Base-by-base conservation (phyloP, 2,329 filamentous ascomycete species). In the Botryosphaeria dothidea region DNA sequence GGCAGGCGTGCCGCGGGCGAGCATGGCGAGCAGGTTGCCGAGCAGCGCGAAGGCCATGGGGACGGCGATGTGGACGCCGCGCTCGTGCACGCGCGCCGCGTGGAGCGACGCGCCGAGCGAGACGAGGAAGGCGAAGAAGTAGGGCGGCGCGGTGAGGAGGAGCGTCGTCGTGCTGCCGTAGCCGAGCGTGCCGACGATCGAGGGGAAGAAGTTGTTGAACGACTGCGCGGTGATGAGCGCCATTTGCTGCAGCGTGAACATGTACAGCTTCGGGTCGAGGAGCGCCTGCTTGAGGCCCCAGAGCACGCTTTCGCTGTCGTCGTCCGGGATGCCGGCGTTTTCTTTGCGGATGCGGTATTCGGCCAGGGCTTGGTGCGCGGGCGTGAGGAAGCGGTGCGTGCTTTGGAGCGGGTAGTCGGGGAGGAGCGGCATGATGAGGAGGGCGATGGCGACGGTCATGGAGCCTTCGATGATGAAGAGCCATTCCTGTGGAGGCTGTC, bases 151-250 rank as follows among this genome's bases (percentile, higher is more conserved):
- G 1, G 73, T 75, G 3, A 76, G 65, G 11, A 76, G 71, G 4
- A 76, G 73, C 0, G 79, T 78, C 43, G 70, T 69, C 9, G 75
- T 78, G 1, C 67, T 69, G 58, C 69, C 72, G 69, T 75, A 79
- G 9, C 77, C 75, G 4, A 79, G 72, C 0, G 77, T 77, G 19
- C 71, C 70, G 36, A 78, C 74, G 13, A 79, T 72, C 0, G 70
- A 73, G 1, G 75, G 75, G 25, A 78, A 68, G 70, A 77, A 78
- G 51, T 74, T 73, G 70, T 56, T 48, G 71, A 69, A 23, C 60
- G 56, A 70, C 68, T 71, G 23, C 68, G 65, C n/a, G 63, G 65
- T 46, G 70, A 69, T 34, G 67, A 57, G 68, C 63, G 72, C 23
- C 36, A 66, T 62, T n/a, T 49, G 34, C 8, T 41, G 19, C 66